phyloP scores from a whole-genome alignment of 352 stramenopile genomes.

The Globisporangium sylvaticum region DNA sequence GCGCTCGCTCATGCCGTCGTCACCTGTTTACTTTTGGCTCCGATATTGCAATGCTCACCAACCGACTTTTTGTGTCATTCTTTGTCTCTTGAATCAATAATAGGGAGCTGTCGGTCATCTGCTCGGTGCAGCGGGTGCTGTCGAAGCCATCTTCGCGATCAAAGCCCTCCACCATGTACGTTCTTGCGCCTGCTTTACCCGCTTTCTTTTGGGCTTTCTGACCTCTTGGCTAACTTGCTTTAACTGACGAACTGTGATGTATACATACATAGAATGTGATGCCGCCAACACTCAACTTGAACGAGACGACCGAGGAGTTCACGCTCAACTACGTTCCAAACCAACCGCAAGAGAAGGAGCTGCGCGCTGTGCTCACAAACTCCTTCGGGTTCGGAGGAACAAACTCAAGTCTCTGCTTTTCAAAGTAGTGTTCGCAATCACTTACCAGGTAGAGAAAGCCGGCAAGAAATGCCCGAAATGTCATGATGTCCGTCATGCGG shows the following conservation, averaged over 20 bases:
- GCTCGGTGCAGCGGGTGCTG: slow-evolving; percentile 93
- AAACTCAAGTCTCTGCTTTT: slow-evolving; percentile 88
- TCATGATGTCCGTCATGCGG: not conserved
- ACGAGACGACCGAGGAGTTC: slow-evolving; percentile 67
- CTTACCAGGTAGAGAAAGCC: not conserved
- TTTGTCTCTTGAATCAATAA: not conserved
- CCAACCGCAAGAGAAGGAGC: slow-evolving; percentile 58
- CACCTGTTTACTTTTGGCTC: not conserved
- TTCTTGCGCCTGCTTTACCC: not conserved
- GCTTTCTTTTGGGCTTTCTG: not conserved
- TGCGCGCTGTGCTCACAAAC: slow-evolving; percentile 90
- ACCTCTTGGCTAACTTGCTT: not conserved
- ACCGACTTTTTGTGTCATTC: not conserved
- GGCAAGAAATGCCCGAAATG: not conserved
- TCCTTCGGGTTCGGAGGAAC: slow-evolving; percentile 98
- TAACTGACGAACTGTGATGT: not conserved
- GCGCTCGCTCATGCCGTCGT: not conserved
- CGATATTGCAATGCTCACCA: not conserved
- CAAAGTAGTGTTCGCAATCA: slow-evolving; percentile 35
- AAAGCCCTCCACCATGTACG: slow-evolving; percentile 88
- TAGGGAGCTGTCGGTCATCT: slow-evolving; percentile 94
- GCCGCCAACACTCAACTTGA: slow-evolving; percentile 94
- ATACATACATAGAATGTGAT: slow-evolving; percentile 61
- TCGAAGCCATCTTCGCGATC: slow-evolving; percentile 95
- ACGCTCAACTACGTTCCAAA: slow-evolving; percentile 84